Percentiles rank a stretch among this genome's conserved stretches.
phyloP scores from a whole-genome alignment of 2,329 filamentous ascomycete genomes.

The Rhytidhysteron rufulum region DNA sequence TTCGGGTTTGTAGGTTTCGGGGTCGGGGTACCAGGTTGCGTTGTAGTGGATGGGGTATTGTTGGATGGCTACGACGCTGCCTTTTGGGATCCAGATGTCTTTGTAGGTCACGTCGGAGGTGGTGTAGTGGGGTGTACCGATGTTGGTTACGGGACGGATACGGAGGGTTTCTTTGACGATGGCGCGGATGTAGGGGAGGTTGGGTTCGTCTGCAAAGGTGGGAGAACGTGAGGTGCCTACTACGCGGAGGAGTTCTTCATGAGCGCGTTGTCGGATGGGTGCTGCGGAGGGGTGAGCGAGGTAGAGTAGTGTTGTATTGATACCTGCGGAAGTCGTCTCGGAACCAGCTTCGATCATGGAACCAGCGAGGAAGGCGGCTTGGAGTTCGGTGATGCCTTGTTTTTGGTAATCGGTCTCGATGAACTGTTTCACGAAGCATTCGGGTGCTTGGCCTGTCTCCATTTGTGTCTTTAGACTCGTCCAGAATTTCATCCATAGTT shows the following conservation, averaged over 20 bases:
- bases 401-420: conserved; percentile 24
- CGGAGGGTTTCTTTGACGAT: conserved; percentile 21
- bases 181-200: conserved; percentile 20
- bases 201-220: conserved; percentile 10
- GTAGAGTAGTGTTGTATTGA: conserved; percentile 14
- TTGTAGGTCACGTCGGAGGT: conserved; percentile 20
- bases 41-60: conserved; percentile 18
- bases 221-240: not conserved
- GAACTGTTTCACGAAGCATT: conserved; percentile 11
- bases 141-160: conserved; percentile 17
- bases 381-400: conserved; percentile 14
- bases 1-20: conserved; percentile 23
- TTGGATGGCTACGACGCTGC: conserved; percentile 18
- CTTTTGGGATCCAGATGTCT: conserved; percentile 25
- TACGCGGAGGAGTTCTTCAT: conserved; percentile 3
- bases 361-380: conserved; percentile 16
- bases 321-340: conserved; percentile 22
- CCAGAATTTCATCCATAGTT: conserved; percentile 9
- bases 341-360: conserved; percentile 25
- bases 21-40: conserved; percentile 16
- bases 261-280: not conserved
- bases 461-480: conserved; percentile 7
- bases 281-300: not conserved
- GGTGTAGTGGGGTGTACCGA: conserved; percentile 16
- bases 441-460: conserved; percentile 7